phyloP scores from a whole-genome alignment of 352 stramenopile genomes.

The Pilasporangium apinafurcum region DNA sequence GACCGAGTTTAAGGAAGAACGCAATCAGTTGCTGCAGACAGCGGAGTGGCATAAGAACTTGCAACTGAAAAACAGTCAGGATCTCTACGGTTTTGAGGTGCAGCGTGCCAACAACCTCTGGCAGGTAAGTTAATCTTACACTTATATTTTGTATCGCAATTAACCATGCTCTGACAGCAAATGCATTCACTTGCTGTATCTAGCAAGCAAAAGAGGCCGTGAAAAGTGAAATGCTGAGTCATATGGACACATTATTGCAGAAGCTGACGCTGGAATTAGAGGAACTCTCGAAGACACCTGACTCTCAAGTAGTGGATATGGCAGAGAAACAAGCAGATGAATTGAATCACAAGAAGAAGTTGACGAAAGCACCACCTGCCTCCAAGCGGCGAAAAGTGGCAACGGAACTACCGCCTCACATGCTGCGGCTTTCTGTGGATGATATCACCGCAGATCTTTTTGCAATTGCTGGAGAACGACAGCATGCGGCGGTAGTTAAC shows the following conservation, averaged over 20 bases:
- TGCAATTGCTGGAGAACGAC: slow-evolving; percentile 34
- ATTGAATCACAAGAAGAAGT: too few relatives aligned
- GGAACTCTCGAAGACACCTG: slow-evolving; percentile 19
- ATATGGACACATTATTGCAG: slow-evolving; percentile 33
- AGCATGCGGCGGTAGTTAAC: slow-evolving; percentile 15
- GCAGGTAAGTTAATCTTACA: slow-evolving; percentile 12
- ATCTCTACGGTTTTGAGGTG: slow-evolving; percentile 75
- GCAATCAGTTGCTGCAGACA: slow-evolving; percentile 60
- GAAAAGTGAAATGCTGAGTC: slow-evolving; percentile 42
- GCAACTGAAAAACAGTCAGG: slow-evolving; percentile 78
- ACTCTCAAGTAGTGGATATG: slow-evolving; percentile 3
- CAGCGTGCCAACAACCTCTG: slow-evolving; percentile 66
- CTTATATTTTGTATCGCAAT: background rate
- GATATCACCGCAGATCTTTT: slow-evolving; percentile 51
- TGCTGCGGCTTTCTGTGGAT: slow-evolving; percentile 44
- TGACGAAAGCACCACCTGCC: slow-evolving; percentile 4
- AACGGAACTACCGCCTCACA: slow-evolving; percentile 31
- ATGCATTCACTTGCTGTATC: background rate
- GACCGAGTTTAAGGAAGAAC: slow-evolving; percentile 78
- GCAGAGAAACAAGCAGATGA: too few relatives aligned
- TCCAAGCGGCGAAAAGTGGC: slow-evolving; percentile 43
- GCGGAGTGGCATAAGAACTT: slow-evolving; percentile 79
- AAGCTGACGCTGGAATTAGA: slow-evolving; percentile 47
- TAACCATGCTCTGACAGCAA: background rate
- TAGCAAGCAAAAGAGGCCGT: slow-evolving; percentile 48